Conservation (phyloP, 352 stramenopile genomes). For the Globisporangium abappressorium region DNA sequence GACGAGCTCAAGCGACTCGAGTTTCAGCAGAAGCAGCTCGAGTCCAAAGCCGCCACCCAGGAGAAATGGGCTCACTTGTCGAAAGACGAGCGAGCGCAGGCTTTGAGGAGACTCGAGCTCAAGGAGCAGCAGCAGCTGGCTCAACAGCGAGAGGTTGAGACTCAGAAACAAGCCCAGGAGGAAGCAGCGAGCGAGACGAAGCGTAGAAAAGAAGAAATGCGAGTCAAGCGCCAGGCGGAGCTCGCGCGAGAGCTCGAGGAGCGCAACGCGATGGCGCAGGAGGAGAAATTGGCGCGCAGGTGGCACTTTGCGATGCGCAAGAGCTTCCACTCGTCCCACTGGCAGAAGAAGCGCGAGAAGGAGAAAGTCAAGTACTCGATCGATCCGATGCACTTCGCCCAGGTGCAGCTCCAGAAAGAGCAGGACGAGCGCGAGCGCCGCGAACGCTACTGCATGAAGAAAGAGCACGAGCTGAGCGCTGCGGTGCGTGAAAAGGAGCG, state of each 20-base stretch:
- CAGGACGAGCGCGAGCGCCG: conserved; percentile 50
- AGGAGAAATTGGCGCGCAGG: conserved; percentile 36
- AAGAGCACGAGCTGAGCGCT: conserved; percentile 31
- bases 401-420: conserved; percentile 35
- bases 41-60: conserved; percentile 24
- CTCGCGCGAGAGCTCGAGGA: conserved; percentile 32
- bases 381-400: conserved; percentile 55
- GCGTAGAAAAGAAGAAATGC: conserved; percentile 23
- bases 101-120: conserved; percentile 19
- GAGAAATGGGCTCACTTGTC: conserved; percentile 28
- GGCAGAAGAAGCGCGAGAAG: conserved; percentile 47
- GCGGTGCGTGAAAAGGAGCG: conserved; percentile 31
- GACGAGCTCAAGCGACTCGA: conserved; percentile 29
- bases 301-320: conserved; percentile 44
- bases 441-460: conserved; percentile 42
- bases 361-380: conserved; percentile 41
- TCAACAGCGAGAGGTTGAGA: conserved; percentile 12
- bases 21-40: conserved; percentile 24
- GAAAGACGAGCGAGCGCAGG: conserved; percentile 25
- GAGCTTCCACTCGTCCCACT: conserved; percentile 28
- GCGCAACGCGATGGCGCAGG: conserved; percentile 32
- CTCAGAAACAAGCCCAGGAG: conserved; percentile 2
- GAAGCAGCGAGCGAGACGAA: conserved; percentile 21
- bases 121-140: conserved; percentile 19
- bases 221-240: conserved; percentile 35